phyloP scores from a whole-genome alignment of 805 yeast species.

The Kodamaea kakaduensis region DNA sequence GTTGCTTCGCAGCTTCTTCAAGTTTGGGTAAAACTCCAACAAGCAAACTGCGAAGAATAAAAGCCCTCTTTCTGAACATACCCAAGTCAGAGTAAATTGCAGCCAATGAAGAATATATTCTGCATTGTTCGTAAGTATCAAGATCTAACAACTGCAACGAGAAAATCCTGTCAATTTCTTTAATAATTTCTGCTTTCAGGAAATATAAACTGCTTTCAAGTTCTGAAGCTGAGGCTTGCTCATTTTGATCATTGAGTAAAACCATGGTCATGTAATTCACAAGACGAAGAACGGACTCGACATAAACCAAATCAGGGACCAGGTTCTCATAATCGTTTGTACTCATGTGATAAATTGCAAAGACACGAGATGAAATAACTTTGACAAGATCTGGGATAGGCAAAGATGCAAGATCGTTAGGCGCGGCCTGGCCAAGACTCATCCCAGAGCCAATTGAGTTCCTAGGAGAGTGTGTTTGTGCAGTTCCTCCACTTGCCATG shows the following conservation, averaged over 20 bases:
- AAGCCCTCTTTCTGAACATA: constrained; percentile 62
- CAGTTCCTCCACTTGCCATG: constrained; percentile 3
- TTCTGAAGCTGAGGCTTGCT: neutral
- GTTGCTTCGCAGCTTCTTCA: constrained; percentile 19
- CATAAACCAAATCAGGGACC: constrained; percentile 77
- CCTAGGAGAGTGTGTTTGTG: constrained; percentile 27
- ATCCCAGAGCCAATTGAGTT: constrained; percentile 26
- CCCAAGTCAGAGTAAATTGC: constrained; percentile 58
- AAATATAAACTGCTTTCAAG: constrained; percentile 18
- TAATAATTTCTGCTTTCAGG: constrained; percentile 39
- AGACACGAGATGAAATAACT: constrained; percentile 24
- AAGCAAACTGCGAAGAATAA: constrained; percentile 64
- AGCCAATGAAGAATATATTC: constrained; percentile 64
- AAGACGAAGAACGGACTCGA: constrained; percentile 65
- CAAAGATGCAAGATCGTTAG: constrained; percentile 23
- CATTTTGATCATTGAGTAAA: constrained; percentile 38
- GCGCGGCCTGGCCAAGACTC: constrained; percentile 16
- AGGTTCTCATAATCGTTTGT: constrained; percentile 60
- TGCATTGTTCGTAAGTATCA: constrained; percentile 48
- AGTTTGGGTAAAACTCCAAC: constrained; percentile 45
- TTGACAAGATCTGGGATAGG: constrained; percentile 33
- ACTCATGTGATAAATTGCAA: constrained; percentile 39
- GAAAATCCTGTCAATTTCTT: constrained; percentile 33
- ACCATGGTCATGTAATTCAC: constrained; percentile 56
- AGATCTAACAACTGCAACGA: constrained; percentile 33